Percentiles rank a stretch among this genome's conserved stretches.
These are phyloP conservation scores for Psilocybe tampanensis DNA, from an alignment of 768 basidiomycete species.

Conservation along the genomic window DNA sequence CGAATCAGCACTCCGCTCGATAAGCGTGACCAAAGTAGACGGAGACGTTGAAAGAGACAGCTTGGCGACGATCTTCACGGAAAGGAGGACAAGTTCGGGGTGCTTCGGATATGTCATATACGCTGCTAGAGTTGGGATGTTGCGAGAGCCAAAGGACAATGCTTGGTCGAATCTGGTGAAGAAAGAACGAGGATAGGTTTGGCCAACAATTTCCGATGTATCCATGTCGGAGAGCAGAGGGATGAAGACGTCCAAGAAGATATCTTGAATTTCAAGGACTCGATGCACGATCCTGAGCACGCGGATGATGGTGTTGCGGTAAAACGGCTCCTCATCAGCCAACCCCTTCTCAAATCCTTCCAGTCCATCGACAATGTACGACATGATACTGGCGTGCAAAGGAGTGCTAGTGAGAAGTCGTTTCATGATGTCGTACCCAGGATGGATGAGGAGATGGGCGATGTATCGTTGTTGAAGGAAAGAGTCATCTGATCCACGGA, in stretches of 20 bases:
- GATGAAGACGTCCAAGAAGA: conserved; percentile 87
- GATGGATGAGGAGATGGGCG: conserved; percentile 66
- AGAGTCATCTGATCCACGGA: conserved; percentile 50
- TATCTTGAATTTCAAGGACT: conserved; percentile 81
- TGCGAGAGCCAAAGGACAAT: conserved; percentile 66
- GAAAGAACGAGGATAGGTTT: conserved; percentile 63
- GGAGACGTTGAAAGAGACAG: conserved; percentile 71
- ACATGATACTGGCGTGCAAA: conserved; percentile 73
- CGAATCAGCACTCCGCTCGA: conserved; percentile 82
- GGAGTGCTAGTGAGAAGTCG: conserved; percentile 73
- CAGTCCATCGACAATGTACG: conserved; percentile 80
- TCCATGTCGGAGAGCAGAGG: conserved; percentile 73
- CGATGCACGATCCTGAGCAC: conserved; percentile 82
- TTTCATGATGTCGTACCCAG: conserved; percentile 86
- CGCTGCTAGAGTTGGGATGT: conserved; percentile 80
- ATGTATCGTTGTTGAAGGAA: conserved; percentile 54
- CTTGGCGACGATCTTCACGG: conserved; percentile 73
- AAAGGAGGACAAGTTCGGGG: conserved; percentile 72
- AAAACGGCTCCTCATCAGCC: conserved; percentile 70
- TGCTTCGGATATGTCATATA: conserved; percentile 75
- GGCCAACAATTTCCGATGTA: conserved; percentile 49
- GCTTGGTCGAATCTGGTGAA: conserved; percentile 78
- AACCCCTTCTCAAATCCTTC: conserved; percentile 74
- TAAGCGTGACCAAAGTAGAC: conserved; percentile 72
- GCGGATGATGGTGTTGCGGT: conserved; percentile 75